phyloP scores from a whole-genome alignment of 2,329 filamentous ascomycete genomes.

The Pyrenophora teres region DNA sequence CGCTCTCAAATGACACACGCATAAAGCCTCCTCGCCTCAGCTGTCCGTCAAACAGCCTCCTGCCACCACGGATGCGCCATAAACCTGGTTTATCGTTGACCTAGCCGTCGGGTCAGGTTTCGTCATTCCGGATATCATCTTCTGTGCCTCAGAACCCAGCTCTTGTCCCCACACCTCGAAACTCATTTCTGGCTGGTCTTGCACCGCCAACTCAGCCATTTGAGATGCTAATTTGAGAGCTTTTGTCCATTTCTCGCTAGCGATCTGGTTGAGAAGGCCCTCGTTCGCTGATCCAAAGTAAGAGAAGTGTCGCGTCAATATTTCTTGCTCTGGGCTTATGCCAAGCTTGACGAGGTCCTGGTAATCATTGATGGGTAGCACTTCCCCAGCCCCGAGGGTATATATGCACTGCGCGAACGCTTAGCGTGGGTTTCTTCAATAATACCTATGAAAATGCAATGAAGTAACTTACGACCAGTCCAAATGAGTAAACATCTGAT shows the following conservation, averaged over 20 bases:
- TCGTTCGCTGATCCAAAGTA: conserved; percentile 44
- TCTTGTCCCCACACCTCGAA: conserved; percentile 37
- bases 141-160: conserved; percentile 30
- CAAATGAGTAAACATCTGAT: conserved; percentile 48
- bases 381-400: conserved; percentile 36
- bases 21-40: too few relatives aligned
- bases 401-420: conserved; percentile 43
- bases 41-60: conserved; percentile 1
- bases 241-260: conserved; percentile 32
- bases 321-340: conserved; percentile 41
- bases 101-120: conserved; percentile 41
- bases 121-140: conserved; percentile 45
- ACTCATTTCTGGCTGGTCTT: conserved; percentile 35
- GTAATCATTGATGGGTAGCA: conserved; percentile 40
- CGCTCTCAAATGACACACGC: too few relatives aligned
- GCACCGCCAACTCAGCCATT: conserved; percentile 32
- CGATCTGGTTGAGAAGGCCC: conserved; percentile 36
- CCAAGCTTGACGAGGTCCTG: conserved; percentile 35
- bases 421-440: conserved; percentile 24
- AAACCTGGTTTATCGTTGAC: conserved; percentile 41
- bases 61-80: conserved; percentile 42
- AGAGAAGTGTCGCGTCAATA: conserved; percentile 41
- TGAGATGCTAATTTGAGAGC: conserved; percentile 31
- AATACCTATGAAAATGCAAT: conserved; percentile 6
- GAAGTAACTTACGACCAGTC: conserved; percentile 43